Evolutionary conservation across 192 early-diverging fungal species (phyloP).

Genomic region (Phycomyces blakesleeanus): DNA sequence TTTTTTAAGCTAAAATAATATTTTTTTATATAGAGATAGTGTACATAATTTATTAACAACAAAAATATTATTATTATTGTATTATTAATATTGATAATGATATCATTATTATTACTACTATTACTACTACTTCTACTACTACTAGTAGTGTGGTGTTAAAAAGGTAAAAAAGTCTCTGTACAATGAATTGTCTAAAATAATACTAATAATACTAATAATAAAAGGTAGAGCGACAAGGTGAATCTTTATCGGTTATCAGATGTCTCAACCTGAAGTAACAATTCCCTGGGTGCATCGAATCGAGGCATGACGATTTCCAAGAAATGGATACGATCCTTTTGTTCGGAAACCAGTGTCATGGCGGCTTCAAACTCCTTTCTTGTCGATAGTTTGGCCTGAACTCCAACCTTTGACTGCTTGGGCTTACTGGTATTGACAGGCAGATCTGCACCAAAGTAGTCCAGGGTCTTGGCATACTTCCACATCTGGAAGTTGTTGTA

Average conservation of each 20-base stretch:
- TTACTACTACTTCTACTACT: too few species aligned
- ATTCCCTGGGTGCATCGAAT: constrained; percentile 43
- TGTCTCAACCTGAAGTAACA: constrained; percentile 26
- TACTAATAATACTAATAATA: constrained; percentile 3
- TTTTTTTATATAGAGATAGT: too few species aligned
- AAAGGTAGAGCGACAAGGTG: too few species aligned
- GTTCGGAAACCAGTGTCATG: constrained; percentile 21
- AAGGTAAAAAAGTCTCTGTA: too few species aligned
- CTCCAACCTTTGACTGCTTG: constrained; percentile 26
- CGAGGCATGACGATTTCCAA: constrained; percentile 46
- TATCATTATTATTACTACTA: too few species aligned
- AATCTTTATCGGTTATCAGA: constrained; percentile 25
- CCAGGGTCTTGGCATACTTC: constrained; percentile 42
- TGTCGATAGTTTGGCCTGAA: constrained; percentile 22
- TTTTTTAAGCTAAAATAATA: too few species aligned
- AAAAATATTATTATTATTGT: too few species aligned
- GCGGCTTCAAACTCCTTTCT: constrained; percentile 39
- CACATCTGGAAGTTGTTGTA: constrained; percentile 52
- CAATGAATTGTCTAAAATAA: too few species aligned
- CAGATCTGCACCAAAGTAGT: constrained; percentile 39
- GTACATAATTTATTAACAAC: too few species aligned
- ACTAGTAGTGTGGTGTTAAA: too few species aligned
- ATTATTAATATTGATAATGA: too few species aligned
- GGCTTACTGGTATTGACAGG: constrained; percentile 20
- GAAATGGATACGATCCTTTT: constrained; percentile 40